These are phyloP conservation scores for Amanita fuliginea DNA, from an alignment of 768 basidiomycete genomes.

Conservation along the genomic window DNA sequence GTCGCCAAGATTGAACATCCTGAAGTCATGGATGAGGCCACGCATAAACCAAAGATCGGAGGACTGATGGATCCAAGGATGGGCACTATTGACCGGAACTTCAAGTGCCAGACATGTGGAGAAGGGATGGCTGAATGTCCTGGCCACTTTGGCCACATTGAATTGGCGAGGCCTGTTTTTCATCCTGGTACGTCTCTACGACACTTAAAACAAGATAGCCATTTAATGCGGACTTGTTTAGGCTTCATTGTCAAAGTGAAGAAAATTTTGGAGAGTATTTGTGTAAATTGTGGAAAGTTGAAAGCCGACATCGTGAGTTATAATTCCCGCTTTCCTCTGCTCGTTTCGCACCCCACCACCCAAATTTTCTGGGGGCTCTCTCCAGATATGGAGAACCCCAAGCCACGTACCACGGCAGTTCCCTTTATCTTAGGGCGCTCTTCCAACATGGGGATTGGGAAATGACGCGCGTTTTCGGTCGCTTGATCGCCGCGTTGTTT, in stretches of 20 bases:
- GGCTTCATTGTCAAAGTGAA: constrained; percentile 99
- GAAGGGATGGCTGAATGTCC: constrained; percentile 99
- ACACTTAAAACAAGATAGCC: neutral
- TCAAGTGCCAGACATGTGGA: constrained; percentile 99
- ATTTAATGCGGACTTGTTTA: constrained; percentile 14
- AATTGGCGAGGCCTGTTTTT: constrained; percentile 92
- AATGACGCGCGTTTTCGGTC: constrained; percentile 78
- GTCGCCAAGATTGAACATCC: constrained; percentile 98
- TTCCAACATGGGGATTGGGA: constrained; percentile 63
- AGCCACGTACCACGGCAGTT: constrained; percentile 72
- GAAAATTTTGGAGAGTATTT: constrained; percentile 98
- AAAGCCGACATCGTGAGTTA: constrained; percentile 96
- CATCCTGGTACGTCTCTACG: constrained; percentile 66
- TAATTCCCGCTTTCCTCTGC: constrained; percentile 61
- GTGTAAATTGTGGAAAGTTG: constrained; percentile 96
- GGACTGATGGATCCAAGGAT: constrained; percentile 97
- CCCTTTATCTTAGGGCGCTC: constrained; percentile 75
- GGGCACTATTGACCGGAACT: constrained; percentile 96
- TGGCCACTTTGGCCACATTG: constrained; percentile 98
- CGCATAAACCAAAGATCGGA: constrained; percentile 81
- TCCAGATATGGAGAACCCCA: constrained; percentile 91
- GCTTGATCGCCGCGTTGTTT: constrained; percentile 83
- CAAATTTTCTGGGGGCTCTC: constrained; percentile 99
- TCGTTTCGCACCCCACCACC: constrained; percentile 93
- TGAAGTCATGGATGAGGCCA: constrained; percentile 95